These are phyloP conservation scores for Saprolegnia parasitica DNA, from an alignment of 352 stramenopile species.

Conservation along the genomic window DNA sequence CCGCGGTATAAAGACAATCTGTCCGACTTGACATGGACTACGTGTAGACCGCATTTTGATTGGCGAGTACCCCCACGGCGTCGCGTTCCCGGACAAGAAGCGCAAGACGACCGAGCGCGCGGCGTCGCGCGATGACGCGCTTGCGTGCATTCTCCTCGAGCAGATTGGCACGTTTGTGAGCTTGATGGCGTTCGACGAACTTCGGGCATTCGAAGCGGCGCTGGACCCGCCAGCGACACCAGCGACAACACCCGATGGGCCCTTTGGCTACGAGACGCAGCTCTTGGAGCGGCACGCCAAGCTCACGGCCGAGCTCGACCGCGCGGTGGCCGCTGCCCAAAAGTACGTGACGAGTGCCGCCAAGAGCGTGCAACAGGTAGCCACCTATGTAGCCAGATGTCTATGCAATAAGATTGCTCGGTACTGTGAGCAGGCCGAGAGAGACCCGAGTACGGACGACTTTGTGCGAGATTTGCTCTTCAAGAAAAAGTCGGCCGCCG, in stretches of 20 bases:
- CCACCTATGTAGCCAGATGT: neutral
- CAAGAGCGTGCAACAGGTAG: constrained; percentile 21
- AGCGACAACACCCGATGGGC: neutral
- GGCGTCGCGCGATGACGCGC: constrained; percentile 46
- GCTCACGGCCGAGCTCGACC: constrained; percentile 19
- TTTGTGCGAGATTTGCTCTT: constrained; percentile 19
- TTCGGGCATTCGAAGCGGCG: constrained; percentile 31
- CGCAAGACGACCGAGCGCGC: constrained; percentile 23
- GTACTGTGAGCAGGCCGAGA: neutral
- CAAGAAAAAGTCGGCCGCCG: constrained; percentile 46
- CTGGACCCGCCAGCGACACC: constrained; percentile 9
- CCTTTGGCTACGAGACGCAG: neutral
- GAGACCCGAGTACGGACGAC: constrained; percentile 2
- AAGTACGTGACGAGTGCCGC: constrained; percentile 24
- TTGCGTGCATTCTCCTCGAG: constrained; percentile 59
- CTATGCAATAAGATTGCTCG: neutral
- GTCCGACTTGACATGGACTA: neutral
- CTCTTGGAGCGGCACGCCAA: constrained; percentile 19
- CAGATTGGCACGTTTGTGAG: constrained; percentile 65
- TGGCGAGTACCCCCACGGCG: constrained; percentile 48
- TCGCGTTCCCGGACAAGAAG: constrained; percentile 43
- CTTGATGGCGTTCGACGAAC: constrained; percentile 43
- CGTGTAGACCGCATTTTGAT: constrained; percentile 40
- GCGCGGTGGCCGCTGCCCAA: constrained; percentile 12
- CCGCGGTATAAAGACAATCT: constrained; percentile 26